Evolutionary conservation across 2,329 filamentous ascomycete genomes (phyloP).

Genomic region (Xylariaceae sp.): DNA sequence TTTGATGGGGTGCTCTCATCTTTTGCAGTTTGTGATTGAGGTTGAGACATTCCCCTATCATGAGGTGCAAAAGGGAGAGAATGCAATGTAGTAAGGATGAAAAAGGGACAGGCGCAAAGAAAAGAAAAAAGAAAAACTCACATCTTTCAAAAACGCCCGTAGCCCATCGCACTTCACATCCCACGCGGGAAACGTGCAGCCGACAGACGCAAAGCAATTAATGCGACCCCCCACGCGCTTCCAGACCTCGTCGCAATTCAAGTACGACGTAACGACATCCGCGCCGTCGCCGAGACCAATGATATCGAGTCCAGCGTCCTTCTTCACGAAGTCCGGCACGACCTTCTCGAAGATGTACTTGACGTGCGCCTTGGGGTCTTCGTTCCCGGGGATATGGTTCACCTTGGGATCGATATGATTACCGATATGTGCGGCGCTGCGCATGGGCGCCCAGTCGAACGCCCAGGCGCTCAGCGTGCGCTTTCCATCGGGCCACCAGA

Average conservation of each 20-base stretch:
- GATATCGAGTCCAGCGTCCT: conserved; percentile 68
- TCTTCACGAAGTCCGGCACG: conserved; percentile 55
- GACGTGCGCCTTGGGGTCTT: conserved; percentile 66
- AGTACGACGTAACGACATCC: conserved; percentile 61
- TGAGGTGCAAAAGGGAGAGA: too few relatives aligned
- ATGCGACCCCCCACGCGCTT: conserved; percentile 50
- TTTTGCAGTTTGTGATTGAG: conserved; percentile 41
- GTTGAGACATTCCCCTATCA: too few relatives aligned
- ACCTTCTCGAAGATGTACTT: conserved; percentile 70
- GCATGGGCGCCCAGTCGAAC: conserved; percentile 66
- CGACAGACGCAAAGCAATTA: conserved; percentile 57
- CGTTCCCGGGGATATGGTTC: conserved; percentile 70
- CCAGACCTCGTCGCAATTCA: conserved; percentile 64
- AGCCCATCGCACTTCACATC: conserved; percentile 54
- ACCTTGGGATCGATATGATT: conserved; percentile 57
- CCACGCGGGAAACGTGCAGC: conserved; percentile 50
- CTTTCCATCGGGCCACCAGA: conserved; percentile 73
- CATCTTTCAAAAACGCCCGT: conserved; percentile 58
- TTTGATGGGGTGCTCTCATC: too few relatives aligned
- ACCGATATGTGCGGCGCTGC: conserved; percentile 66
- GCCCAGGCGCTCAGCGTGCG: conserved; percentile 64
- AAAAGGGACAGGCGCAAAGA: not conserved
- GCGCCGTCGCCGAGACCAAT: conserved; percentile 74
- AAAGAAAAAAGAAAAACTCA: conserved; percentile 41
- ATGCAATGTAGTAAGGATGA: not conserved